Evolutionary conservation across 768 basidiomycete species (phyloP), one percentile per base, ranked within the genome.

Genomic region (Naganishia vishniacii): DNA sequence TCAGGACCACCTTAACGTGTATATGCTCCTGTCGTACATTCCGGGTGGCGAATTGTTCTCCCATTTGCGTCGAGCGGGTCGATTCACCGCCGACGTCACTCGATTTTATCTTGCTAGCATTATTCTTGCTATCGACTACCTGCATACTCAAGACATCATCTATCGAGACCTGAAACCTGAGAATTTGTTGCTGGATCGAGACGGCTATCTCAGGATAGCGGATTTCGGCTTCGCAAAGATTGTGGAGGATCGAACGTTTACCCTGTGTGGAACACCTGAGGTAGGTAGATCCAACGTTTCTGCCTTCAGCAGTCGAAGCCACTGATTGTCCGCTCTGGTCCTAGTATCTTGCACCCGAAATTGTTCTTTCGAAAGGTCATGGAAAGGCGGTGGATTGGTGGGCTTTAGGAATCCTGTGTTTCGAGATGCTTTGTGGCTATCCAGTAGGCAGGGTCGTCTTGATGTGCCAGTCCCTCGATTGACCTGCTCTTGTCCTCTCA

Each of bases 381-480:
- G 92, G 92, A 12, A 94, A 95, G 77, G 92, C 93, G 9, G 93
- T 92, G 6, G 94, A 99, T 75, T 99, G 92, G 92, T 99, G 95
- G 95, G 94, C 95, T 9, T 88, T 92, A 71, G 95, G 95, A 20
- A 89, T 98, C 48, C 81, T 99, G 37, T 91, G 89, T 76, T 99
- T 94, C 76, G 95, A 99, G 77, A 97, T 98, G 92, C 84, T 99
- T 46, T 94, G 94, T 32, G 95, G 95, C 1, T 98, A 94, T 73
- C 93, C 94, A 0, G 70, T 71, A 40, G 40, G 70, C 63, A 15
- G 9, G 7, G 13, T 28, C 25, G 58, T 41, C 25, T 48, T 25
- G 41, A 18, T 16, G 5, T 44, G 18, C 20, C 40, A 26, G 45
- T 8, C 56, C 25, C 12, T 40, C 26, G 4, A 15, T 59, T 67